Percentiles rank a stretch among this genome's conserved stretches.
phyloP scores from a whole-genome alignment of 371 early-diverging fungal species.

The Chytridium lagenaria region DNA sequence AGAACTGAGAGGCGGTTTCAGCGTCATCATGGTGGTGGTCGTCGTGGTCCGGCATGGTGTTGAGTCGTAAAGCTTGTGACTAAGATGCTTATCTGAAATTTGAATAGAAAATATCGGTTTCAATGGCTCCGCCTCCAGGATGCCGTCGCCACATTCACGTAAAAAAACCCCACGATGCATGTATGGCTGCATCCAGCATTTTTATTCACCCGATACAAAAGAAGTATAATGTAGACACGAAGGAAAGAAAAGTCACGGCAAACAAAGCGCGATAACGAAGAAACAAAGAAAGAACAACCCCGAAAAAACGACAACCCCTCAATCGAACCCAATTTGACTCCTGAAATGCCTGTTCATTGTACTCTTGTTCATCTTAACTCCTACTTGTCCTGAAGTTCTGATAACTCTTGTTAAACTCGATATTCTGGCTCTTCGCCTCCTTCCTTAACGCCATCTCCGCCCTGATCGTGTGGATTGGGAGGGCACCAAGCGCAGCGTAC shows the following conservation, averaged over 20 bases:
- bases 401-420: conserved; percentile 27
- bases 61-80: background rate
- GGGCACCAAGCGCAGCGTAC: conserved; percentile 3
- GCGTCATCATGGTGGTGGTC: conserved; percentile 14
- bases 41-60: background rate
- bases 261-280: background rate
- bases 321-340: conserved; percentile 37
- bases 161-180: background rate
- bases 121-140: background rate
- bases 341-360: conserved; percentile 32
- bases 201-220: background rate
- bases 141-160: background rate
- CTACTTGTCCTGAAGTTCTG: conserved; percentile 34
- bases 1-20: conserved; percentile 53
- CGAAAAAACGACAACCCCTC: background rate
- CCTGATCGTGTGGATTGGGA: background rate
- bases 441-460: conserved; percentile 23
- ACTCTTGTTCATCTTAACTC: conserved; percentile 28
- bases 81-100: too few species aligned
- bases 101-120: too few species aligned
- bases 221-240: background rate
- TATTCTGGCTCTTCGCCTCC: conserved; percentile 37
- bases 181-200: background rate
- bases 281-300: background rate
- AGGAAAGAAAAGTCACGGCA: background rate